Percentiles rank a stretch among this genome's conserved stretches.
Conservation (phyloP, 768 basidiomycete genomes). For the Tylopilus sp. region DNA sequence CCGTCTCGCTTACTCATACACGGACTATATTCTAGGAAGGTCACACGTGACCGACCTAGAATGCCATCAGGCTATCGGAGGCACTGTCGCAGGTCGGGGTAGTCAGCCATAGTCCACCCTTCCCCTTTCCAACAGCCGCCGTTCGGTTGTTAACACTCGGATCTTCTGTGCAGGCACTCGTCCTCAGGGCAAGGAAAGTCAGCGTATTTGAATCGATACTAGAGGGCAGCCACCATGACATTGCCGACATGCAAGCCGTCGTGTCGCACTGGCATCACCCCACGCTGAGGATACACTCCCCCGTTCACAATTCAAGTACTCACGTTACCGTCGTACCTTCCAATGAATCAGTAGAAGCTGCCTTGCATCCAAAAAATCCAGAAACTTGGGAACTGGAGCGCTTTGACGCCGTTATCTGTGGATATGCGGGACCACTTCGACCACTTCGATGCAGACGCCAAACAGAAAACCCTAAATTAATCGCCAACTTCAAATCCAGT, state of each 20-base stretch:
- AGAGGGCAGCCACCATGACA: slow-evolving; percentile 2
- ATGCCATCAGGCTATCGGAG: too few species aligned
- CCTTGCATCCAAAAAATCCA: neutral
- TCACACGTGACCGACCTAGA: too few species aligned
- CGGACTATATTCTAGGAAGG: too few species aligned
- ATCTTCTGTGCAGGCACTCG: neutral
- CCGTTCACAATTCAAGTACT: neutral
- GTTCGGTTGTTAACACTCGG: too few species aligned
- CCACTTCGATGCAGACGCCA: neutral
- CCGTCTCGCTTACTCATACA: too few species aligned
- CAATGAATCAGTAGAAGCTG: slow-evolving; percentile 8
- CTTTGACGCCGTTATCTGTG: slow-evolving; percentile 8
- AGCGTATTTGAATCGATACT: slow-evolving; percentile 12
- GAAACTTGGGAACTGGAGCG: slow-evolving; percentile 17
- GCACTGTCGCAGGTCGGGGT: too few species aligned
- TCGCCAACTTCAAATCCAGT: slow-evolving; percentile 20
- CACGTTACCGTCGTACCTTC: slow-evolving; percentile 7
- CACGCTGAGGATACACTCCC: slow-evolving; percentile 7
- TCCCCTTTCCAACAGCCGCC: too few species aligned
- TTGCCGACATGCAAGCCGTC: slow-evolving; percentile 5
- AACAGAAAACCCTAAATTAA: slow-evolving; percentile 5
- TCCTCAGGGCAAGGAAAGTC: slow-evolving; percentile 14
- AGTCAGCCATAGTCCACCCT: too few species aligned
- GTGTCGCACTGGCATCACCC: slow-evolving; percentile 13
- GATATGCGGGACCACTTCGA: slow-evolving; percentile 2